Evolutionary conservation across 768 basidiomycete species (phyloP).

Genomic region (Boletus sp.): DNA sequence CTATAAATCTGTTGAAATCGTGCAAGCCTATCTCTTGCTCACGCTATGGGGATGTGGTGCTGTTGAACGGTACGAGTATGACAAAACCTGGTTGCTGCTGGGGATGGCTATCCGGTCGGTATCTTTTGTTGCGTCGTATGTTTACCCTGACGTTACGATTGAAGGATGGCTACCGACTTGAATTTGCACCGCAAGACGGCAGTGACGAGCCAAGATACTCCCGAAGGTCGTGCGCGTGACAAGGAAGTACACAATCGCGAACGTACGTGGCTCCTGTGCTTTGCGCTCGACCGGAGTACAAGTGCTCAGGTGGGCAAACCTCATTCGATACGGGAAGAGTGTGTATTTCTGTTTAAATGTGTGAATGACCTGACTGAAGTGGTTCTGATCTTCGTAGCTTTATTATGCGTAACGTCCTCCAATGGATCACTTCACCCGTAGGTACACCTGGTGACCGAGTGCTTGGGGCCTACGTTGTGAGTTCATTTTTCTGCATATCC

Average conservation of each 20-base stretch:
- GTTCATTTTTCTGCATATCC: slow-evolving; percentile 20
- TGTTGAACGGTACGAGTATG: slow-evolving; percentile 94
- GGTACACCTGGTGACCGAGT: slow-evolving; percentile 64
- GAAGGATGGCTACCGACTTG: slow-evolving; percentile 92
- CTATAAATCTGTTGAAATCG: slow-evolving; percentile 92
- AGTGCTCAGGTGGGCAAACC: slow-evolving; percentile 98
- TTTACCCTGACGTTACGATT: slow-evolving; percentile 10
- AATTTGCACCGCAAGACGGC: slow-evolving; percentile 90
- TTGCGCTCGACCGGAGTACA: slow-evolving; percentile 81
- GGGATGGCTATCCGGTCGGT: slow-evolving; percentile 81
- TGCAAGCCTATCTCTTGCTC: slow-evolving; percentile 91
- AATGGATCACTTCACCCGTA: slow-evolving; percentile 72
- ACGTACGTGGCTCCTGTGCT: slow-evolving; percentile 90
- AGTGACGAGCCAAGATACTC: slow-evolving; percentile 56
- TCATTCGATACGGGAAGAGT: slow-evolving; percentile 91
- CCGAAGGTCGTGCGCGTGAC: slow-evolving; percentile 79
- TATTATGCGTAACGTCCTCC: slow-evolving; percentile 78
- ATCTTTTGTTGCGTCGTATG: neutral
- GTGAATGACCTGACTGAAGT: neutral
- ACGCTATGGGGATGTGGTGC: slow-evolving; percentile 91
- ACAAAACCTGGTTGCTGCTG: slow-evolving; percentile 87
- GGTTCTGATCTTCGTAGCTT: slow-evolving; percentile 45
- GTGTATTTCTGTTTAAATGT: slow-evolving; percentile 32
- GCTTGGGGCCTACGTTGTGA: slow-evolving; percentile 74
- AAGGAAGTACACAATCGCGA: slow-evolving; percentile 91